Evolutionary conservation across 148 eudicot genomes (phyloP).

Genomic region (Talinum fruticosum): DNA sequence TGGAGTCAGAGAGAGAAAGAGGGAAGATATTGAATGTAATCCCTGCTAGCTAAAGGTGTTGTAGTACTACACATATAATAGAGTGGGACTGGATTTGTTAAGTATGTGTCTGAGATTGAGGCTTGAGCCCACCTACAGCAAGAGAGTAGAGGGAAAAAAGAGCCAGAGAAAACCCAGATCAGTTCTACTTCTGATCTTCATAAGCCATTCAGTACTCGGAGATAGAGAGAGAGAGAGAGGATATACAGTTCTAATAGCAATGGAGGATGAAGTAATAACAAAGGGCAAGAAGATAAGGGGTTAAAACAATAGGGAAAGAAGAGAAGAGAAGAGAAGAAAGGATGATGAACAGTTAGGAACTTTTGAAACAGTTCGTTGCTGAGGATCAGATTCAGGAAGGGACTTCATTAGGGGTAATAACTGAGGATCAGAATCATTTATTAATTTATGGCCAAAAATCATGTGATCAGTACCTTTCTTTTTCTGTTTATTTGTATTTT

Average conservation of each 20-base stretch:
- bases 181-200: too few relatives aligned
- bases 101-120: background rate
- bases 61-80: background rate
- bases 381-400: background rate
- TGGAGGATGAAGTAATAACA: background rate
- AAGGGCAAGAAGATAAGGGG: background rate
- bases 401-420: background rate
- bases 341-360: too few relatives aligned
- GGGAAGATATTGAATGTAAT: background rate
- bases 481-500: background rate
- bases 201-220: too few relatives aligned
- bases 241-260: too few relatives aligned
- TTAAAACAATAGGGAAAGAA: background rate
- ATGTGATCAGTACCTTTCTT: background rate
- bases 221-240: background rate
- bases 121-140: background rate
- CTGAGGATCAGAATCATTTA: background rate
- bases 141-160: background rate
- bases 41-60: background rate
- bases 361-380: background rate
- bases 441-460: background rate
- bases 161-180: too few relatives aligned
- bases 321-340: too few relatives aligned
- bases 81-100: background rate
- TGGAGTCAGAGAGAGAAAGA: background rate